Evolutionary conservation across 768 basidiomycete species (phyloP).

Genomic region (Cystobasidium tubakii): DNA sequence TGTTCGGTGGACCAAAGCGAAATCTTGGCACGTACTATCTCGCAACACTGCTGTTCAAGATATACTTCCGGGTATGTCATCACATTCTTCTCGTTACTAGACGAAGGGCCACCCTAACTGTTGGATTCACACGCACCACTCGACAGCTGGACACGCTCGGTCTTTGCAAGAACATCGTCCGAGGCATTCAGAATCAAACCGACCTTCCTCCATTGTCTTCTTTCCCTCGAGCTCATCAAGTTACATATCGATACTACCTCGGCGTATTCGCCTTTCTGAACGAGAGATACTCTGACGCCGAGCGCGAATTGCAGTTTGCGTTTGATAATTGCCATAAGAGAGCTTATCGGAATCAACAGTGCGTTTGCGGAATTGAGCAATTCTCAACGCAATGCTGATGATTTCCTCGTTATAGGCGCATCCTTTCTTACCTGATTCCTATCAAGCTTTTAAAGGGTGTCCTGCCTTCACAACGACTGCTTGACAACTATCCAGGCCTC

Average conservation of each 20-base stretch:
- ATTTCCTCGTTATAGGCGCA: constrained; percentile 59
- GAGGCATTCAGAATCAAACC: constrained; percentile 75
- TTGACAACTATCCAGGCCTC: constrained; percentile 67
- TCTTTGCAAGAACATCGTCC: constrained; percentile 80
- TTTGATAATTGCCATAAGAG: constrained; percentile 72
- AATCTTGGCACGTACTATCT: constrained; percentile 92
- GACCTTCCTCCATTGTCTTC: constrained; percentile 71
- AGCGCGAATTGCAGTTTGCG: constrained; percentile 77
- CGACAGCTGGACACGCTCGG: constrained; percentile 80
- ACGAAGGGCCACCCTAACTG: too few relatives aligned
- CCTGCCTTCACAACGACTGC: constrained; percentile 67
- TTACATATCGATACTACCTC: constrained; percentile 88
- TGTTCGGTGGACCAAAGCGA: constrained; percentile 59
- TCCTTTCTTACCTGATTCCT: constrained; percentile 83
- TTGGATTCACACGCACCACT: too few relatives aligned
- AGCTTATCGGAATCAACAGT: constrained; percentile 77
- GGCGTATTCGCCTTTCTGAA: constrained; percentile 91
- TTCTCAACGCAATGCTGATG: neutral
- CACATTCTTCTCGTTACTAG: constrained; percentile 3
- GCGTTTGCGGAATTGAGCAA: constrained; percentile 46
- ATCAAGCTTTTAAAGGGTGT: constrained; percentile 80
- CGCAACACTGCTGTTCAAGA: constrained; percentile 82
- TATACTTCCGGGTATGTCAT: constrained; percentile 76
- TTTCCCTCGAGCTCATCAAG: constrained; percentile 64
- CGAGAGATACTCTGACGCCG: constrained; percentile 81